Conservation (phyloP, 371 early-diverging fungal species). For the Mucor saturninus region DNA sequence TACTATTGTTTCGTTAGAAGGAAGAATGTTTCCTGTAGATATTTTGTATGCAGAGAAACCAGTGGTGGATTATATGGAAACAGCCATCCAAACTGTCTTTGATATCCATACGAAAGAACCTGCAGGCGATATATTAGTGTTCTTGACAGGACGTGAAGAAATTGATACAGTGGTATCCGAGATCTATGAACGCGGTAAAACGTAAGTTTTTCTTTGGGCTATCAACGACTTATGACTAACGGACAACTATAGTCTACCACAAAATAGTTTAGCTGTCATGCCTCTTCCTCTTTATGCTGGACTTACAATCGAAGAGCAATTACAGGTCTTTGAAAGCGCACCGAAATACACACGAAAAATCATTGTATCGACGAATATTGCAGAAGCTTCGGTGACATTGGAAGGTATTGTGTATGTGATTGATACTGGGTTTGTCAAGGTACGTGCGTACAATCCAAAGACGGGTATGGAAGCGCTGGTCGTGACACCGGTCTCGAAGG, state of each 20-base stretch:
- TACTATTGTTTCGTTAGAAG: conserved; percentile 72
- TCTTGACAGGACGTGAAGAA: conserved; percentile 87
- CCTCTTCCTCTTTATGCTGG: conserved; percentile 81
- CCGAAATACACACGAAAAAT: conserved; percentile 75
- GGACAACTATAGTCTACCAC: conserved; percentile 28
- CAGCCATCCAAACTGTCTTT: conserved; percentile 65
- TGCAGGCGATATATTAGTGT: conserved; percentile 82
- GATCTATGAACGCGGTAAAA: conserved; percentile 55
- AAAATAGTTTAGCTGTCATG: conserved; percentile 53
- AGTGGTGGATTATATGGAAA: conserved; percentile 64
- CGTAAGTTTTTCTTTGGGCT: conserved; percentile 34
- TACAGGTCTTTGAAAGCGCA: conserved; percentile 70
- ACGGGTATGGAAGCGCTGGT: conserved; percentile 67
- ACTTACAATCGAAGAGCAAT: conserved; percentile 70
- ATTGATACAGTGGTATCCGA: conserved; percentile 71
- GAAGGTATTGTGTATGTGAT: conserved; percentile 86
- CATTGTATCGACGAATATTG: conserved; percentile 80
- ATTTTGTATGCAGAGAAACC: conserved; percentile 65
- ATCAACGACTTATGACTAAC: not conserved
- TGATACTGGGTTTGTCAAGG: conserved; percentile 85
- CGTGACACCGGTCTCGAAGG: conserved; percentile 69
- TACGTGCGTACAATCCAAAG: conserved; percentile 66
- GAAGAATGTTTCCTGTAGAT: conserved; percentile 76
- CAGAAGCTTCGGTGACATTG: conserved; percentile 89
- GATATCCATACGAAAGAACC: conserved; percentile 70